Conservation (phyloP, 768 basidiomycete species). For the Phlegmacium glaucopus region DNA sequence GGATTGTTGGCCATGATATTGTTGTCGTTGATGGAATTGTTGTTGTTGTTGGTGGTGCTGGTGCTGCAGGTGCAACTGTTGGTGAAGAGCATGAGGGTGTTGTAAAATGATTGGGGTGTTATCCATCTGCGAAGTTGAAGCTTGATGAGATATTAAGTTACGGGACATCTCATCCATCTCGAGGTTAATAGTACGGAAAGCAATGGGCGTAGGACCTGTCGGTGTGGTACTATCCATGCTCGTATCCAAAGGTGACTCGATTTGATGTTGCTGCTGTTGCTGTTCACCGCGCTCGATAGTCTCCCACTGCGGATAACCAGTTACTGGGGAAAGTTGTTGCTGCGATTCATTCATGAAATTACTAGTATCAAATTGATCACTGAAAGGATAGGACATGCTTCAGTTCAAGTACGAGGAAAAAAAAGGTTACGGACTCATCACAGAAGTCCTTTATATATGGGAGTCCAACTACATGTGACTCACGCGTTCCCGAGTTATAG, state of each 20-base stretch:
- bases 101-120: conserved; percentile 29
- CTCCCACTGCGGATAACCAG: conserved; percentile 35
- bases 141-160: conserved; percentile 23
- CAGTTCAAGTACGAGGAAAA: conserved; percentile 8
- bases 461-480: conserved; percentile 30
- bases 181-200: conserved; percentile 25
- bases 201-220: conserved; percentile 22
- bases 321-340: conserved; percentile 5
- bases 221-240: too few relatives aligned
- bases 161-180: conserved; percentile 29
- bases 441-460: conserved; percentile 29
- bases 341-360: not conserved
- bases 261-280: conserved; percentile 32
- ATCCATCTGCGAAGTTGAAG: conserved; percentile 15
- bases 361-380: conserved; percentile 7
- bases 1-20: conserved; percentile 6
- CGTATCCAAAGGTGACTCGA: conserved; percentile 13
- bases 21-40: conserved; percentile 3
- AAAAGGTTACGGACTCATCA: conserved; percentile 2
- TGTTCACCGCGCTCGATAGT: conserved; percentile 38
- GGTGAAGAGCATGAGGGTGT: conserved; percentile 20
- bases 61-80: conserved; percentile 10
- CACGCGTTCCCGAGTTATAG: conserved; percentile 10
- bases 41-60: conserved; percentile 12
- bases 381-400: conserved; percentile 15